Base-by-base conservation (phyloP, 2,329 filamentous ascomycete genomes). In the Plectosphaerella cucumerina region DNA sequence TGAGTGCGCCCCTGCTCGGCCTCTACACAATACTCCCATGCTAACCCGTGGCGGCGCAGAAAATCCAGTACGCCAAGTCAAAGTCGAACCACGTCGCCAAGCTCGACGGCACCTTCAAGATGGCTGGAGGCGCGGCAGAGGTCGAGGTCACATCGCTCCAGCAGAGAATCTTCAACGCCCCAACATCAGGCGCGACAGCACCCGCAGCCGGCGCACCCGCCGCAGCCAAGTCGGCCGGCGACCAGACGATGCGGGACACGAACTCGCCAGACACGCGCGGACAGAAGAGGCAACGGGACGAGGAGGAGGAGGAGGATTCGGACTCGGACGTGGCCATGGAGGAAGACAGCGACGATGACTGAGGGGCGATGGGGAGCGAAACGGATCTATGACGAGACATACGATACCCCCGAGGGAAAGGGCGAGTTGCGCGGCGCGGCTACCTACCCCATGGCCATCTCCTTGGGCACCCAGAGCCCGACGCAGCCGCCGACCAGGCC, bases 51-150 rank as follows among this genome's bases (percentile, higher is more conserved):
- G 44, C 44, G 43, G 54, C 60, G 60, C 53, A 97, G 93, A 89
- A 85, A 82, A 91, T 99, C 60, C 78, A 86, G 58, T 99, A 97
- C 68, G 91, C 89, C 51, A 96, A 92, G 69, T 85, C 86, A 51
- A 93, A 93, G 65, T 97, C 92, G 4, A 80, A 96, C 67, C 87
- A 88, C 21, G 84, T 99, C 55, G 84, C 90, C 33, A 96, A 96
- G 69, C 84, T 99, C 49, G 92, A 96, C 59, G 94, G 94, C 56
- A 93, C 90, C 14, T 96, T 91, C 72, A 85, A 86, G 63, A 79
- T 89, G 59, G 72, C 75, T 50, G 72, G 71, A 23, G 76, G 73
- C 23, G 76, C 79, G 50, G 73, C 75, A 48, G 75, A 73, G 39
- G 80, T 83, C 49, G 80, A 83, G 61, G 81, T 87, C 59, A 90